Evolutionary conservation across 805 yeast species (phyloP).

Genomic region (Yueomyces sinensis): DNA sequence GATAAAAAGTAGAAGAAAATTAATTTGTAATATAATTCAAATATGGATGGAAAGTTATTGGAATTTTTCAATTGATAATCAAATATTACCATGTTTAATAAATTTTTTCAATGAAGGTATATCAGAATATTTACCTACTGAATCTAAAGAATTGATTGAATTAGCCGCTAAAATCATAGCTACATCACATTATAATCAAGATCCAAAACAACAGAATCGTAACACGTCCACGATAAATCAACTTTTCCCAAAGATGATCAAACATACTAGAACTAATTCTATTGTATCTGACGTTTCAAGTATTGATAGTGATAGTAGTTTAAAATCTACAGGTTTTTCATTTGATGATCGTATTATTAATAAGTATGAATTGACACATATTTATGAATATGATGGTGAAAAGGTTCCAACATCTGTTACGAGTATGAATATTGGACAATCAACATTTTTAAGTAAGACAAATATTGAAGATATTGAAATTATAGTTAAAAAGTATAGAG

Average conservation of each 20-base stretch:
- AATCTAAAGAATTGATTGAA: constrained; percentile 47
- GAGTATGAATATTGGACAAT: constrained; percentile 21
- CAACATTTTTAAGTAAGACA: constrained; percentile 25
- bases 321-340: constrained; percentile 20
- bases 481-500: constrained; percentile 38
- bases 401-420: constrained; percentile 8
- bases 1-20: constrained; percentile 47
- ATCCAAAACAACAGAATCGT: neutral
- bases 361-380: constrained; percentile 38
- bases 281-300: constrained; percentile 26
- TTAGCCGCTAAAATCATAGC: constrained; percentile 40
- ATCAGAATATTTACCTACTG: constrained; percentile 48
- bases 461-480: constrained; percentile 29
- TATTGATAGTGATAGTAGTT: constrained; percentile 3
- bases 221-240: constrained; percentile 22
- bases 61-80: constrained; percentile 51
- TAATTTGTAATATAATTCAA: constrained; percentile 57
- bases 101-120: constrained; percentile 72
- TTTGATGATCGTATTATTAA: constrained; percentile 38
- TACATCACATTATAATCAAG: neutral
- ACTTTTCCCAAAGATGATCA: constrained; percentile 39
- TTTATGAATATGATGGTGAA: constrained; percentile 29
- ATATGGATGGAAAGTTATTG: constrained; percentile 88
- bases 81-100: constrained; percentile 51
- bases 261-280: constrained; percentile 14